These are phyloP conservation scores for Coleophoma eucalyptorum DNA, from an alignment of 2,329 filamentous ascomycete species.

Conservation along the genomic window DNA sequence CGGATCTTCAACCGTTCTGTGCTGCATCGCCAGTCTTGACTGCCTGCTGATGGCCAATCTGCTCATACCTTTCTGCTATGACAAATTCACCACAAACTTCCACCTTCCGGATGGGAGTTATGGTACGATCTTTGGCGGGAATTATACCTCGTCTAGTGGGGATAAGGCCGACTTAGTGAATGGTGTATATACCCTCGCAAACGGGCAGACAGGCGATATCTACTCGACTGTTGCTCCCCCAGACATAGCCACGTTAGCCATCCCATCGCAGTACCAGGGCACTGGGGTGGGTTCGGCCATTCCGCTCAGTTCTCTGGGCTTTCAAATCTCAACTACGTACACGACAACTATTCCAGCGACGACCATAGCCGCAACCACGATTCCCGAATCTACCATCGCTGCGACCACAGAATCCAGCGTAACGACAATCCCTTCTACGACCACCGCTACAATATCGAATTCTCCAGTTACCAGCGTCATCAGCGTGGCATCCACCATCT, in stretches of 20 bases:
- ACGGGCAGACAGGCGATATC: conserved; percentile 38
- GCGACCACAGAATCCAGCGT: background rate
- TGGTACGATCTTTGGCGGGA: conserved; percentile 39
- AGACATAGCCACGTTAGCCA: conserved; percentile 37
- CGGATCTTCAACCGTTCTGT: conserved; percentile 12
- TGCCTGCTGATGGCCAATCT: conserved; percentile 24
- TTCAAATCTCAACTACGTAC: conserved; percentile 28
- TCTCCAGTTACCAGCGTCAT: background rate
- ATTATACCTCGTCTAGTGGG: conserved; percentile 33
- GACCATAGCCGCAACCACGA: conserved; percentile 16
- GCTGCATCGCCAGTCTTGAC: conserved; percentile 18
- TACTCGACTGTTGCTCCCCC: conserved; percentile 34
- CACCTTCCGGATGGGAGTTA: conserved; percentile 41
- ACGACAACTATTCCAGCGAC: conserved; percentile 14
- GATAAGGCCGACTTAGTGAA: conserved; percentile 37
- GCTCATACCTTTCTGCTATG: conserved; percentile 45
- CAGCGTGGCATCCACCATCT: background rate
- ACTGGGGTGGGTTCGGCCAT: conserved; percentile 41
- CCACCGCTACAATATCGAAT: background rate
- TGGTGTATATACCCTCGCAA: conserved; percentile 35
- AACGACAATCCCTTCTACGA: background rate
- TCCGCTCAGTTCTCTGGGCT: conserved; percentile 37
- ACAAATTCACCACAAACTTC: conserved; percentile 47
- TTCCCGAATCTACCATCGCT: background rate
- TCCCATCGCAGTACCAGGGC: conserved; percentile 41